Evolutionary conservation across 2,329 filamentous ascomycete species (phyloP).

Genomic region (Malbranchea zuffiana): DNA sequence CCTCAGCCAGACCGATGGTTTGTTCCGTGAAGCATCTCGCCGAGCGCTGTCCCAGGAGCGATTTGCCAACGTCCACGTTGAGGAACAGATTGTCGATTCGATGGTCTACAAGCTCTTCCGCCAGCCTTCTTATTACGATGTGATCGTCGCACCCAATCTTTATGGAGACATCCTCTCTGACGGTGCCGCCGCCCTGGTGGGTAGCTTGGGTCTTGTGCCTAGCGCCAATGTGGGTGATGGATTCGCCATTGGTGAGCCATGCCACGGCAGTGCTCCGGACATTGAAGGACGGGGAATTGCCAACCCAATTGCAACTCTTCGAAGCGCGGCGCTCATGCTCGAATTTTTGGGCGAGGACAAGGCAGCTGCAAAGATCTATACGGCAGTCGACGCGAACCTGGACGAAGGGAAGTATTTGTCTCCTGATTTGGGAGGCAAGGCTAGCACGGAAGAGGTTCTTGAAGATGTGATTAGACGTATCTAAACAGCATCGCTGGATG

Average conservation of each 20-base stretch:
- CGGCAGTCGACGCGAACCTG: slow-evolving; percentile 81
- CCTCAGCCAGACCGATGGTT: slow-evolving; percentile 85
- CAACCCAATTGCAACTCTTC: slow-evolving; percentile 90
- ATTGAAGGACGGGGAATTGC: slow-evolving; percentile 88
- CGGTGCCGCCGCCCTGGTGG: slow-evolving; percentile 86
- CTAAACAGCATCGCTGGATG: not conserved
- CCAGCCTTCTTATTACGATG: slow-evolving; percentile 88
- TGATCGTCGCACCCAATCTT: slow-evolving; percentile 93
- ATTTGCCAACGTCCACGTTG: slow-evolving; percentile 57
- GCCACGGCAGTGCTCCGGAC: slow-evolving; percentile 90
- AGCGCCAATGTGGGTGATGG: slow-evolving; percentile 88
- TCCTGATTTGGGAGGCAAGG: slow-evolving; percentile 81
- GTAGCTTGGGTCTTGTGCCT: slow-evolving; percentile 82
- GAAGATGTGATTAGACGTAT: slow-evolving; percentile 60
- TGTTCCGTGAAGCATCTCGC: slow-evolving; percentile 76
- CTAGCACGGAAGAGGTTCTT: slow-evolving; percentile 75
- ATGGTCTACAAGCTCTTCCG: slow-evolving; percentile 99
- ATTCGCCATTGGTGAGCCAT: slow-evolving; percentile 95
- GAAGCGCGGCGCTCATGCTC: slow-evolving; percentile 86
- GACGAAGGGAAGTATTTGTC: slow-evolving; percentile 71
- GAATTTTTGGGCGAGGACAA: slow-evolving; percentile 84
- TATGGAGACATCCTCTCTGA: slow-evolving; percentile 97
- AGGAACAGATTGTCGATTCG: slow-evolving; percentile 97
- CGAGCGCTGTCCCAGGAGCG: slow-evolving; percentile 55
- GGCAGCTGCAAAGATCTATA: slow-evolving; percentile 81